Percentiles rank a stretch among this genome's conserved stretches.
Evolutionary conservation across 179 eudicot genomes (phyloP).

Genomic region (Heliamphora pulchella): DNA sequence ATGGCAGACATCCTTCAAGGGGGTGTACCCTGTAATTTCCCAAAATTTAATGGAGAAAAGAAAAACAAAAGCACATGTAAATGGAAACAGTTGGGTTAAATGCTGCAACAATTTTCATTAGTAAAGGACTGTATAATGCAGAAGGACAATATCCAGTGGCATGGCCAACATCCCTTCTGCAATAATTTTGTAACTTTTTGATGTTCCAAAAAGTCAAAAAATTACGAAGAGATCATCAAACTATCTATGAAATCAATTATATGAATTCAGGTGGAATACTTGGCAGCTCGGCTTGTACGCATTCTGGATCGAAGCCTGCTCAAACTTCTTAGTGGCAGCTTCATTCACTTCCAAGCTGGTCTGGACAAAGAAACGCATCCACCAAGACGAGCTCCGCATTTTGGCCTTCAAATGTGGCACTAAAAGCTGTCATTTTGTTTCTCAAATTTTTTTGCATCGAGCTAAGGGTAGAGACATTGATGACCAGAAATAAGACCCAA

Average conservation of each 20-base stretch:
- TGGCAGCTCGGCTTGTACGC: constrained; percentile 65
- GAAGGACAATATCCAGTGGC: constrained; percentile 18
- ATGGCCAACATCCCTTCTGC: constrained; percentile 21
- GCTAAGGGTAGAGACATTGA: neutral
- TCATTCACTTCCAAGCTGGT: constrained; percentile 70
- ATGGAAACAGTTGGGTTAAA: neutral
- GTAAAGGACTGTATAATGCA: neutral
- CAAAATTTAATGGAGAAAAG: too few species aligned
- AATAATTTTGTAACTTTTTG: neutral
- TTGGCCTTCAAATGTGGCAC: constrained; percentile 45
- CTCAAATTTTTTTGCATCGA: neutral
- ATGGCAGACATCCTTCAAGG: too few species aligned
- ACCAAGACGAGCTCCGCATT: constrained; percentile 77
- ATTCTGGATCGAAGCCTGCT: constrained; percentile 52
- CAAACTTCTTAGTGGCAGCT: constrained; percentile 60
- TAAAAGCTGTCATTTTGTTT: neutral
- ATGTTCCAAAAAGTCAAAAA: constrained; percentile 6
- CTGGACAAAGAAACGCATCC: constrained; percentile 68
- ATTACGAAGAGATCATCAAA: neutral
- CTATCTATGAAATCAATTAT: constrained; percentile 28
- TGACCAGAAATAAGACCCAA: constrained; percentile 2
- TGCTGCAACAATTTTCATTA: too few species aligned
- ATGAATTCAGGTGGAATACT: constrained; percentile 73
- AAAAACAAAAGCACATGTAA: neutral
- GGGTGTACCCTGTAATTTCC: too few species aligned